Evolutionary conservation across 768 basidiomycete genomes (phyloP).

Genomic region (Artomyces pyxidatus): DNA sequence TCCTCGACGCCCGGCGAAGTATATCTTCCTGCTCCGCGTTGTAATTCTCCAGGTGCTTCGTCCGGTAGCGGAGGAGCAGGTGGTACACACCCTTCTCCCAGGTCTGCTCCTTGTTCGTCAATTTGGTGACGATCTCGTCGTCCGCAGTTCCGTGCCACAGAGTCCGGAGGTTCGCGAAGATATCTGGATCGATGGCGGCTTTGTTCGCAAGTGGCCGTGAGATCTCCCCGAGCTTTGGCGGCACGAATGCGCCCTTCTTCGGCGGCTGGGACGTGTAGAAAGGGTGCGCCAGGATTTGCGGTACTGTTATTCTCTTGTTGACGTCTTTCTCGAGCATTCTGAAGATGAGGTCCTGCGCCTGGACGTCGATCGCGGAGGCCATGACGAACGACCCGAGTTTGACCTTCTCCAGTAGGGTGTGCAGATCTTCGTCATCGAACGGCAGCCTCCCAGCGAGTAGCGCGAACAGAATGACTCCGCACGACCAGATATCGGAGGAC

Average conservation of each 20-base stretch:
- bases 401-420: conserved; percentile 73
- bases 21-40: conserved; percentile 36
- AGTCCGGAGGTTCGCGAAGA: conserved; percentile 83
- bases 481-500: conserved; percentile 94
- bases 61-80: conserved; percentile 78
- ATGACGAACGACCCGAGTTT: conserved; percentile 64
- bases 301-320: conserved; percentile 70
- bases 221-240: conserved; percentile 60
- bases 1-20: conserved; percentile 22
- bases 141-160: conserved; percentile 85
- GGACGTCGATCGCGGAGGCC: conserved; percentile 58
- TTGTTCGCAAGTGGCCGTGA: conserved; percentile 55
- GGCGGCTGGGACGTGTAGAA: conserved; percentile 59
- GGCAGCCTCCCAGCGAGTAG: conserved; percentile 84
- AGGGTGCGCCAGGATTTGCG: conserved; percentile 71
- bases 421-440: conserved; percentile 85
- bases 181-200: conserved; percentile 77
- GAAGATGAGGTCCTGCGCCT: conserved; percentile 68
- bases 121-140: conserved; percentile 58
- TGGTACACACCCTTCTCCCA: conserved; percentile 98
- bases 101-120: conserved; percentile 61
- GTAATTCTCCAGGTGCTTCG: conserved; percentile 65
- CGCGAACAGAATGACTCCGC: conserved; percentile 88
- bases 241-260: conserved; percentile 31
- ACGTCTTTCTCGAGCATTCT: conserved; percentile 78